Evolutionary conservation across 495 filamentous ascomycete species (phyloP).

Genomic region (Aspergillus conjunctus): DNA sequence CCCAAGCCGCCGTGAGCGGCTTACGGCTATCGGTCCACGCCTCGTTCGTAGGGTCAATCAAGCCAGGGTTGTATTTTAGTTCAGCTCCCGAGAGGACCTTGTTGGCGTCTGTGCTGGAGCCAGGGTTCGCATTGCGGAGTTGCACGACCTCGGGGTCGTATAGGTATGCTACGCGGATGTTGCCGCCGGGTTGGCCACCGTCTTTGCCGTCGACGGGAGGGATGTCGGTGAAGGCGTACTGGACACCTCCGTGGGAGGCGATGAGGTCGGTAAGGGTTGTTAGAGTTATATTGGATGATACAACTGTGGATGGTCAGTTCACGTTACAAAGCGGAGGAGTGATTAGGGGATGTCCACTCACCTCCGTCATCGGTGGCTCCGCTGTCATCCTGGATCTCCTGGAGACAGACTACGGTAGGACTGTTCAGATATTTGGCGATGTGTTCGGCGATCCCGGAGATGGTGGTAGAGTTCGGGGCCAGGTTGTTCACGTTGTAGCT

Average conservation of each 20-base stretch:
- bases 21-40: conserved; percentile 58
- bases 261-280: conserved; percentile 19
- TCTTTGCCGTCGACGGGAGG: conserved; percentile 50
- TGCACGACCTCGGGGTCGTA: conserved; percentile 54
- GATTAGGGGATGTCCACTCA: conserved; percentile 28
- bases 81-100: conserved; percentile 49
- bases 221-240: conserved; percentile 47
- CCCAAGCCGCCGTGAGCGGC: conserved; percentile 60
- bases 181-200: conserved; percentile 63
- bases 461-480: conserved; percentile 43
- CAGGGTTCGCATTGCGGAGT: conserved; percentile 51
- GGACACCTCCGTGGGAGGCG: conserved; percentile 16
- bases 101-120: conserved; percentile 45
- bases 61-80: conserved; percentile 61
- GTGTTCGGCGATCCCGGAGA: conserved; percentile 53
- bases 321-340: no score
- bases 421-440: conserved; percentile 55
- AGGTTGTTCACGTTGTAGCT: conserved; percentile 67
- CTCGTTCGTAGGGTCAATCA: conserved; percentile 55
- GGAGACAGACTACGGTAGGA: conserved; percentile 59
- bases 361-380: conserved; percentile 53
- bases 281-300: conserved; percentile 45
- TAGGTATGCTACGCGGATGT: conserved; percentile 65
- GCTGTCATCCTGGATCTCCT: conserved; percentile 63
- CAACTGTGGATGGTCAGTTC: conserved; percentile 4